These are phyloP conservation scores for Hypoxylon subgilvum DNA, from an alignment of 495 filamentous ascomycete species.

Conservation along the genomic window DNA sequence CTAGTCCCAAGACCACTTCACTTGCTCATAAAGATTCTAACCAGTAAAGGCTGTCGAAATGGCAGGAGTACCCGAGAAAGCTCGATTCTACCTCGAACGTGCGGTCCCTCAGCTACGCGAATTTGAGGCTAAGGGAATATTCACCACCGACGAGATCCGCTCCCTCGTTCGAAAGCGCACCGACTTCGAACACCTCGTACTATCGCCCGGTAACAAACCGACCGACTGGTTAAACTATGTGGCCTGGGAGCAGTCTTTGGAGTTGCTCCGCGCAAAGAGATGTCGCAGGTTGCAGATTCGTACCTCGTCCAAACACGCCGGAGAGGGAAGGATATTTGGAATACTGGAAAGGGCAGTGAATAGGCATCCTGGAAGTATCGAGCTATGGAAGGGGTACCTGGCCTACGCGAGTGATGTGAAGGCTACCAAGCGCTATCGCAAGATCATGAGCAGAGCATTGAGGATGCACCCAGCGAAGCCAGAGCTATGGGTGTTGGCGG, in stretches of 20 bases:
- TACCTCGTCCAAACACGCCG: slow-evolving; percentile 61
- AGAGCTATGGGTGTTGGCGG: slow-evolving; percentile 87
- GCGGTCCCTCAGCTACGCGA: slow-evolving; percentile 89
- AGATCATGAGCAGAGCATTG: slow-evolving; percentile 76
- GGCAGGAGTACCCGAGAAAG: slow-evolving; percentile 88
- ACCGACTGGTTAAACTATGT: slow-evolving; percentile 85
- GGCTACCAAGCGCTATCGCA: slow-evolving; percentile 77
- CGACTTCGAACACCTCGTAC: slow-evolving; percentile 89
- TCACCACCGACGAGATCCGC: slow-evolving; percentile 86
- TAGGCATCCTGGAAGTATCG: slow-evolving; percentile 81
- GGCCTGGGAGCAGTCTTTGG: slow-evolving; percentile 89
- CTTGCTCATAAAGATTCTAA: neutral
- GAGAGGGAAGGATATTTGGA: slow-evolving; percentile 82
- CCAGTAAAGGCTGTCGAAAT: slow-evolving; percentile 52
- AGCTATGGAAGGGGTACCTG: slow-evolving; percentile 92
- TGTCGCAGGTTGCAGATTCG: slow-evolving; percentile 79
- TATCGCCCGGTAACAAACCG: slow-evolving; percentile 75
- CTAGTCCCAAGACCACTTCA: neutral
- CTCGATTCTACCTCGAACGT: slow-evolving; percentile 90
- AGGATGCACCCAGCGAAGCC: slow-evolving; percentile 83
- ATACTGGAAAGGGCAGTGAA: slow-evolving; percentile 85
- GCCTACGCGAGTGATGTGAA: slow-evolving; percentile 78
- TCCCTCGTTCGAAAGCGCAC: slow-evolving; percentile 87
- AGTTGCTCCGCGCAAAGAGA: slow-evolving; percentile 79
- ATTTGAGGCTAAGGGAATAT: slow-evolving; percentile 85